Evolutionary conservation across 495 filamentous ascomycete species (phyloP).

Genomic region (Neurospora sp.): DNA sequence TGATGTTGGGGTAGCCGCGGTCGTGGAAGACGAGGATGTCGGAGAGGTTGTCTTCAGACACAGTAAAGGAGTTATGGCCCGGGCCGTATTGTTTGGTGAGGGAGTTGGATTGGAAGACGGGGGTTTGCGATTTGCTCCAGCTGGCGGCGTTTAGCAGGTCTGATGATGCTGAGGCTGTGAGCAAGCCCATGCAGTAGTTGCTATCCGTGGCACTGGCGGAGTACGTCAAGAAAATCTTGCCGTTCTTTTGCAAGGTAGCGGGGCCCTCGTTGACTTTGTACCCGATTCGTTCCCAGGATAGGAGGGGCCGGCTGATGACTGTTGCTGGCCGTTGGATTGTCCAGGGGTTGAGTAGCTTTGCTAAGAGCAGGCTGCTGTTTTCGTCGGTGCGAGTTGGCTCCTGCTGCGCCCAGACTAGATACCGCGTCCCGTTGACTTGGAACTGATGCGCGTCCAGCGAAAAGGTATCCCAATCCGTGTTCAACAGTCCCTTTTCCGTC

Average conservation of each 20-base stretch:
- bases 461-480: constrained; percentile 22
- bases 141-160: constrained; percentile 26
- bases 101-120: constrained; percentile 23
- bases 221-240: constrained; percentile 38
- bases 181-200: constrained; percentile 40
- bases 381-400: constrained; percentile 12
- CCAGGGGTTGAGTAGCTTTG: constrained; percentile 17
- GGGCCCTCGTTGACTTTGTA: constrained; percentile 49
- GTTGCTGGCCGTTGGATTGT: constrained; percentile 15
- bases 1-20: constrained; percentile 27
- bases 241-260: constrained; percentile 26
- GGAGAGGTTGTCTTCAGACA: constrained; percentile 36
- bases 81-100: constrained; percentile 41
- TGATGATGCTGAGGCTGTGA: constrained; percentile 31
- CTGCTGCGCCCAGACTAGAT: constrained; percentile 22
- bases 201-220: constrained; percentile 31
- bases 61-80: constrained; percentile 43
- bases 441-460: constrained; percentile 17
- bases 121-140: constrained; percentile 32
- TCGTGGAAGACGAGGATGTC: constrained; percentile 44
- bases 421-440: constrained; percentile 16
- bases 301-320: constrained; percentile 33
- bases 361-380: constrained; percentile 13
- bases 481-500: constrained; percentile 16
- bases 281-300: constrained; percentile 38